Base-by-base conservation (phyloP, 768 basidiomycete species). In the Botryobasidium botryosum region DNA sequence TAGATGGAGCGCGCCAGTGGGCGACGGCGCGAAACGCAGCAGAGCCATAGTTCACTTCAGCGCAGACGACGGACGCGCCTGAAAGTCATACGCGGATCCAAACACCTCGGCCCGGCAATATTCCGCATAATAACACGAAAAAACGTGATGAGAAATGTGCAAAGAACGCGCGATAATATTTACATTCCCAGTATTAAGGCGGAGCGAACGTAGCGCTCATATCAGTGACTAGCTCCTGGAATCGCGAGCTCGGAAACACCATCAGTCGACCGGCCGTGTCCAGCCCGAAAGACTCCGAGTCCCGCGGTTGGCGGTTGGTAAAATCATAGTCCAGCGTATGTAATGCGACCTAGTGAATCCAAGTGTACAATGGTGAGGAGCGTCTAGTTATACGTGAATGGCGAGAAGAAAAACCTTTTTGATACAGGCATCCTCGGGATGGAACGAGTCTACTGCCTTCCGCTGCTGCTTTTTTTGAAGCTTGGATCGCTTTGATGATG, bases 11-110 rank as follows among this genome's bases (percentile, higher is more conserved):
- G 79, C 71, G 1, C 94, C 94, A 0, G 94, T 99, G 1, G 94
- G 94, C 1, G 94, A 97, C 1, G 94, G 94, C 2, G 92, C 94
- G 60, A 99, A 97, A 13, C 94, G 78, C 13, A 97, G 61, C 15
- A 88, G 65, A 10, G 59, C 36, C 26, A 26, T 17, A 24, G 18
- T 17, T 18, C 25, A 32, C 4, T 18, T n/a, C n/a, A n/a, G n/a
- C n/a, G n/a, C n/a, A n/a, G n/a, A n/a, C n/a, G n/a, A n/a, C n/a
- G n/a, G n/a, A n/a, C n/a, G n/a, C n/a, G n/a, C n/a, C n/a, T n/a
- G n/a, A n/a, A n/a, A n/a, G n/a, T n/a, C n/a, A n/a, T n/a, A n/a
- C n/a, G n/a, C n/a, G n/a, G n/a, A n/a, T n/a, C n/a, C n/a, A n/a
- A n/a, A n/a, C n/a, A n/a, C n/a, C n/a, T n/a, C n/a, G n/a, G n/a